Evolutionary conservation across 306 rosid species (phyloP).

Genomic region (Lupinus albus): DNA sequence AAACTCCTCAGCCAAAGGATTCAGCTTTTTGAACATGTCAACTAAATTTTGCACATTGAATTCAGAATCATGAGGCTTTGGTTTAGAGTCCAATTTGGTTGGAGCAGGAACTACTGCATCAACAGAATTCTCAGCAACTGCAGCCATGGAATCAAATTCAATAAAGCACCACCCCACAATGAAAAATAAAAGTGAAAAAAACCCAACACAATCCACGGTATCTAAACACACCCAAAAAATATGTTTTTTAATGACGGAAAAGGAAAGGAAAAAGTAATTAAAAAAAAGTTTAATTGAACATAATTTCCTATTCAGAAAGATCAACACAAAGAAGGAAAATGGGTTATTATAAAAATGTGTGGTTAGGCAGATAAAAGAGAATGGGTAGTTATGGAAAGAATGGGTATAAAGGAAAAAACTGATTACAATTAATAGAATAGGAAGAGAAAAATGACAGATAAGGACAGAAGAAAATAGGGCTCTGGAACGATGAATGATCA

Average conservation of each 20-base stretch:
- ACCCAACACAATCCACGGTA: not conserved
- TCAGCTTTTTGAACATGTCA: constrained; percentile 76
- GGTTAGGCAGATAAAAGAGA: not conserved
- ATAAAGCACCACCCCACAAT: constrained; percentile 28
- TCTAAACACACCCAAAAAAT: constrained; percentile 3
- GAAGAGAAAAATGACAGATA: not conserved
- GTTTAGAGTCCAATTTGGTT: constrained; percentile 54
- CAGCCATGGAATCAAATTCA: constrained; percentile 61
- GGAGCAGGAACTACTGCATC: constrained; percentile 58
- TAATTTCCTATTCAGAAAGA: not conserved
- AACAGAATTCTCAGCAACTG: constrained; percentile 65
- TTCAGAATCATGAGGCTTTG: constrained; percentile 56
- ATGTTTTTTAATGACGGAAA: not conserved
- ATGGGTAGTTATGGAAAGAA: not conserved
- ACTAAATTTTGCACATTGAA: constrained; percentile 72
- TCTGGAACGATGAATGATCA: constrained; percentile 36
- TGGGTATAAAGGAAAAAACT: not conserved
- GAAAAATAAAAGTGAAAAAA: not conserved
- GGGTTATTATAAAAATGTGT: not conserved
- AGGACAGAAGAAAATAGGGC: constrained; percentile 27
- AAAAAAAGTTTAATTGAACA: constrained; percentile 34
- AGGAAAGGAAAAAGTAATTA: not conserved
- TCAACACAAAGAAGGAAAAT: not conserved
- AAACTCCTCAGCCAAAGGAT: constrained; percentile 81
- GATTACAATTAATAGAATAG: not conserved